A percentile compares a stretch with the other conserved stretches of the same genome.
These are phyloP conservation scores for Rhizopogon rudus DNA, from an alignment of 768 basidiomycete species.

Conservation along the genomic window DNA sequence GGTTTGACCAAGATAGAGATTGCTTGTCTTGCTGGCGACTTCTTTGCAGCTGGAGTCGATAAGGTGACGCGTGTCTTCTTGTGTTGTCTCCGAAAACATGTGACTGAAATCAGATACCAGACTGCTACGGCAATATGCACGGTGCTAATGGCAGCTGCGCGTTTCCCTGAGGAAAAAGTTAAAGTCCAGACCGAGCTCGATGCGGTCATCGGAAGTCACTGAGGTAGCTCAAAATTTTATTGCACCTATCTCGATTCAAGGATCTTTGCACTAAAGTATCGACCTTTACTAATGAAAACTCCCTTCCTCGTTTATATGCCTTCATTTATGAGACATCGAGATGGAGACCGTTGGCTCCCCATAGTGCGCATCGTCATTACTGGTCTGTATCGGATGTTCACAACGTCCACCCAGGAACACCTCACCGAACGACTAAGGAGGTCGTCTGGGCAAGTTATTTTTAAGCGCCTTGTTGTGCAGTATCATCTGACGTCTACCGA, in stretches of 20 bases:
- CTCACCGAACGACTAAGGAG: background rate
- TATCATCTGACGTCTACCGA: background rate
- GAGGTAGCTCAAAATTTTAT: conserved; percentile 11
- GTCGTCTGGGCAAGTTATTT: background rate
- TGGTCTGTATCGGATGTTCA: background rate
- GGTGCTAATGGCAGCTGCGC: conserved; percentile 25
- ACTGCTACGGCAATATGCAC: conserved; percentile 4
- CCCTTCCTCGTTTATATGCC: conserved; percentile 22
- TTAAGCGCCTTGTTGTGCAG: background rate
- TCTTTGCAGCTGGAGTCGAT: conserved; percentile 57
- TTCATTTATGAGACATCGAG: conserved; percentile 27
- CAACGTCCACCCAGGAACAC: background rate
- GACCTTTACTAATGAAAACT: conserved; percentile 22
- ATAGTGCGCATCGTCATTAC: conserved; percentile 5
- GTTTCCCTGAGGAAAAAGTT: conserved; percentile 22
- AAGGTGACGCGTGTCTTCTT: conserved; percentile 21
- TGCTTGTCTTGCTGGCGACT: conserved; percentile 51
- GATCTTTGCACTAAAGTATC: conserved; percentile 17
- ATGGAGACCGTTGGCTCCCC: conserved; percentile 23
- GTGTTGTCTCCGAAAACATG: background rate
- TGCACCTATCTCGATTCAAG: background rate
- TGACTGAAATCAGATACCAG: background rate
- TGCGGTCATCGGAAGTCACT: conserved; percentile 22
- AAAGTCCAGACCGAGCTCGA: conserved; percentile 30
- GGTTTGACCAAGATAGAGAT: conserved; percentile 44